Base-by-base conservation (phyloP, 1,284 basidiomycete species). In the Austroboletus olivaceoglutinosus region DNA sequence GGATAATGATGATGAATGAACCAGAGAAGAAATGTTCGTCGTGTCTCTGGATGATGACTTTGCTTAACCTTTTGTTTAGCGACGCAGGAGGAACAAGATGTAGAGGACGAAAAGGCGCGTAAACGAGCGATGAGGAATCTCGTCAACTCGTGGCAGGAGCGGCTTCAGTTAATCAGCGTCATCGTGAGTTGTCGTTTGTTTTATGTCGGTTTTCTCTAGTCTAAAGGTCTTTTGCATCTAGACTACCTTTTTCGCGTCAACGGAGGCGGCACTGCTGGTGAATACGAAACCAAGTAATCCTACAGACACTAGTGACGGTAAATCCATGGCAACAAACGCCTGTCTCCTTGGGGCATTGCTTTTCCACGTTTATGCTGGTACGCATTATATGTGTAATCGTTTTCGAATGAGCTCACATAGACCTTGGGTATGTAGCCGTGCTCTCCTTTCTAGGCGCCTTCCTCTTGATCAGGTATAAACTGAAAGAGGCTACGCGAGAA, bases 191-290 rank as follows among this genome's bases (percentile, higher is more conserved):
- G n/a, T n/a, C n/a, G 18, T 8, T 19, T 23, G 18, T 16, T 30
- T 4, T 3, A 21, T 21, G 11, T 23, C 21, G n/a, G 4, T 43
- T 30, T 19, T 43, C 36, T 4, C 22, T 19, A 12, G 7, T 40
- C 36, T 57, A 38, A 54, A 15, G 16, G 11, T 33, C 30, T 23
- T 16, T 25, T 46, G 2, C 21, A 25, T 48, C 8, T 51, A 83
- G 82, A 81, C 82, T 0, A 83, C 81, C 0, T 84, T 84, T 64
- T 83, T 84, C 56, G 82, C 81, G 6, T 75, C 78, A 0, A 78
- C 75, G 13, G 81, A 83, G 61, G 76, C 78, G 0, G 70, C 68
- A 0, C 68, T 82, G 60, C 60, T 84, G 13, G 72, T 79, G 19
- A 75, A 74, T 41, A 69, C 73, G 2, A 72, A 70, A 4, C 69